phyloP scores from a whole-genome alignment of 2,329 filamentous ascomycete species.

The Alternaria longipes region DNA sequence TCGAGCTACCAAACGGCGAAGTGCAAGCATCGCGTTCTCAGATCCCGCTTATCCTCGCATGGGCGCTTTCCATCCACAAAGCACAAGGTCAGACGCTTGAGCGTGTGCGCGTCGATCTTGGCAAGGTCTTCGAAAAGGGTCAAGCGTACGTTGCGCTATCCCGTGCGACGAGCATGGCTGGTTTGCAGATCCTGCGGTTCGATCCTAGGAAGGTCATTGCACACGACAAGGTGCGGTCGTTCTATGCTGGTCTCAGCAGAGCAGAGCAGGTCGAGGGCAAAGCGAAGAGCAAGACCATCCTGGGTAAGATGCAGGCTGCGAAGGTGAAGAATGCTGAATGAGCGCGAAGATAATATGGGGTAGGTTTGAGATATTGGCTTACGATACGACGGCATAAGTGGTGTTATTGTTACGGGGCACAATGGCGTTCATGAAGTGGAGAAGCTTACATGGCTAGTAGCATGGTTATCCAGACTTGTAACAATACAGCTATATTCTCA shows the following conservation, averaged over 20 bases:
- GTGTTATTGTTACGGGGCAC: neutral
- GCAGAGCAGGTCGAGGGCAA: slow-evolving; percentile 63
- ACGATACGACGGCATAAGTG: slow-evolving; percentile 1
- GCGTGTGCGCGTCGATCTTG: slow-evolving; percentile 91
- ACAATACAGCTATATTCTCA: neutral
- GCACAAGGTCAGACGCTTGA: slow-evolving; percentile 95
- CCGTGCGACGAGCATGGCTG: slow-evolving; percentile 86
- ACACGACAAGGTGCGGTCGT: slow-evolving; percentile 83
- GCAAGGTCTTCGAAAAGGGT: slow-evolving; percentile 93
- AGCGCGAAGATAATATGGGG: neutral
- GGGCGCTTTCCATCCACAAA: slow-evolving; percentile 98
- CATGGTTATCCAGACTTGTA: neutral
- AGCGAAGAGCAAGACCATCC: slow-evolving; percentile 43
- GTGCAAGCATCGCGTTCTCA: slow-evolving; percentile 83
- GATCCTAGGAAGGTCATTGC: slow-evolving; percentile 93
- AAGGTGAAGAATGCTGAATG: slow-evolving; percentile 15
- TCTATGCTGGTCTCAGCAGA: slow-evolving; percentile 83
- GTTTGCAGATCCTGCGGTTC: slow-evolving; percentile 87
- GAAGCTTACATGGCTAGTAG: slow-evolving; percentile 4
- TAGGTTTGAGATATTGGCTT: neutral
- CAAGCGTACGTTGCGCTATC: slow-evolving; percentile 97
- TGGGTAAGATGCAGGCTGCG: slow-evolving; percentile 42
- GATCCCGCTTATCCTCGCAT: slow-evolving; percentile 87
- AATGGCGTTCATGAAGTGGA: neutral
- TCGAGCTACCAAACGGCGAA: slow-evolving; percentile 94